phyloP scores from a whole-genome alignment of 73 alveolate genomes.

The Blepharisma stoltei region DNA sequence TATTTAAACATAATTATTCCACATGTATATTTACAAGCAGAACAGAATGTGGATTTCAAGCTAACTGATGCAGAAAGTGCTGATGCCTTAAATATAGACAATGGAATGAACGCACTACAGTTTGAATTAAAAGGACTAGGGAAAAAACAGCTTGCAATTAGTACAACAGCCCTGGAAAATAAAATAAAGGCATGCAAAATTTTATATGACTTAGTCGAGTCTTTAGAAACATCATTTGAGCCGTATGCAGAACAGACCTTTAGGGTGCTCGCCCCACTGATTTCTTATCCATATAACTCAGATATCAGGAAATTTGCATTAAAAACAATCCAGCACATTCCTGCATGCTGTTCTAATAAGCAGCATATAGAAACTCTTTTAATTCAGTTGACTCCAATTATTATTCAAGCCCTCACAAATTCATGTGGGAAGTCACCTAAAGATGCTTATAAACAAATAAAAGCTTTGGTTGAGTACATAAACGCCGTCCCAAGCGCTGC shows the following conservation, averaged over 20 bases:
- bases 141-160: constrained; percentile 7
- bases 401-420: background rate
- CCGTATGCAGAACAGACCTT: background rate
- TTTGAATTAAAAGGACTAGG: constrained; percentile 19
- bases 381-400: background rate
- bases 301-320: background rate
- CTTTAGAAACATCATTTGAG: background rate
- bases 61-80: background rate
- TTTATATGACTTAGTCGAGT: background rate
- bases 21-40: background rate
- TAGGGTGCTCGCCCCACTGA: background rate
- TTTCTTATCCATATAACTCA: background rate
- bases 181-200: constrained; percentile 13
- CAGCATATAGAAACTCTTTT: background rate
- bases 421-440: constrained; percentile 7
- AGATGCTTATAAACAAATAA: background rate
- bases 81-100: background rate
- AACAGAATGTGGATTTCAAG: background rate
- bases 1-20: constrained; percentile 7
- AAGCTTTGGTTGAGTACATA: background rate
- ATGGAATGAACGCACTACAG: background rate
- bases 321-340: background rate
- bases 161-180: background rate
- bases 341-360: background rate
- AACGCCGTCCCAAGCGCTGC: background rate